Evolutionary conservation across 1,284 basidiomycete genomes (phyloP).

Genomic region (Ustilago nuda): DNA sequence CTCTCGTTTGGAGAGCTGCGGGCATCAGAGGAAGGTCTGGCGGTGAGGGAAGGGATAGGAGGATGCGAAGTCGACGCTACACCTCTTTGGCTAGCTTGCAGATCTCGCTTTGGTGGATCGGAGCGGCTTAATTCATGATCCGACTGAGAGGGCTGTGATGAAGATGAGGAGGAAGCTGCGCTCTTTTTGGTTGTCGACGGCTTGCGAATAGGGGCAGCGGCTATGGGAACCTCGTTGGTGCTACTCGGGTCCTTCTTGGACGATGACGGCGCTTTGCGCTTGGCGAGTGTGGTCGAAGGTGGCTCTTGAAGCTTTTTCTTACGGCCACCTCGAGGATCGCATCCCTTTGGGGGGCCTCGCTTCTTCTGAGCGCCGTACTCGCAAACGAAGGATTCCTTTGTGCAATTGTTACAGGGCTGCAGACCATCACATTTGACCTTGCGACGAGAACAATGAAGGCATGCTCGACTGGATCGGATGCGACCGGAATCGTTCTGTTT

Average conservation of each 20-base stretch:
- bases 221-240: background rate
- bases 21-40: slow-evolving; percentile 16
- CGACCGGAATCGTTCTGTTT: slow-evolving; percentile 19
- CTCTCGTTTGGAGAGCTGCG: slow-evolving; percentile 8
- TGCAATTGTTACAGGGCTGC: slow-evolving; percentile 49
- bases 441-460: slow-evolving; percentile 44
- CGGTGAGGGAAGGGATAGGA: slow-evolving; percentile 10
- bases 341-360: slow-evolving; percentile 51
- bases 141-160: background rate
- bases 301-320: slow-evolving; percentile 28
- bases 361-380: slow-evolving; percentile 47
- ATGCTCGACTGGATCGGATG: slow-evolving; percentile 47
- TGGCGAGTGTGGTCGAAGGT: slow-evolving; percentile 1
- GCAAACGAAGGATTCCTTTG: slow-evolving; percentile 27
- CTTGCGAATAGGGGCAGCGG: background rate
- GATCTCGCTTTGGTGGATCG: background rate
- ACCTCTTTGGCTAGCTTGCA: background rate
- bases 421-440: slow-evolving; percentile 52
- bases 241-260: background rate
- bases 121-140: background rate
- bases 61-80: slow-evolving; percentile 11
- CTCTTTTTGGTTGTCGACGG: background rate
- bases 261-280: slow-evolving; percentile 9
- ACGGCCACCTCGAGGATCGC: slow-evolving; percentile 42
- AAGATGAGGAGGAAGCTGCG: background rate